Conservation (phyloP, 1,284 basidiomycete species). For the Rhodotorula sp. region DNA sequence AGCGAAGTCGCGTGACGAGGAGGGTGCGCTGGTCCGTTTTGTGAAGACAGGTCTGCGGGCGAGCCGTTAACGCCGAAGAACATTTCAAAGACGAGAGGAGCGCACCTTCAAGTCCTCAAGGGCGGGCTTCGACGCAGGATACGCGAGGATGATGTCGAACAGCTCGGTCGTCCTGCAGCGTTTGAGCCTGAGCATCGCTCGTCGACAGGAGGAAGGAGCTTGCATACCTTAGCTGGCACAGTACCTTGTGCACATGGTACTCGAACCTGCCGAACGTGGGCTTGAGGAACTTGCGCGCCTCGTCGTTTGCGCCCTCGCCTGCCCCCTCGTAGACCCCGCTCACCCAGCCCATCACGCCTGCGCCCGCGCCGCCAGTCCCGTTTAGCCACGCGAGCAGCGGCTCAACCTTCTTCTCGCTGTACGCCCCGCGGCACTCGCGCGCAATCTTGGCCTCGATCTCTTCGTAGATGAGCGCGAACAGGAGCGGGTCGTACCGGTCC, state of each 20-base stretch:
- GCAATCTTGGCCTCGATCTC: constrained; percentile 73
- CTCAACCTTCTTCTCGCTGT: constrained; percentile 67
- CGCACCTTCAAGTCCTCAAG: constrained; percentile 81
- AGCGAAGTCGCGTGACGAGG: constrained; percentile 56
- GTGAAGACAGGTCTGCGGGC: constrained; percentile 66
- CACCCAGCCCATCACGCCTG: constrained; percentile 53
- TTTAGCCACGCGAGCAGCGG: constrained; percentile 72
- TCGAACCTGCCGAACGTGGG: constrained; percentile 85
- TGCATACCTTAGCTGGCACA: constrained; percentile 75
- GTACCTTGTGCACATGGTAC: constrained; percentile 79
- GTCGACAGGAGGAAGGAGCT: background rate
- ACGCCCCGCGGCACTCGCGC: constrained; percentile 66
- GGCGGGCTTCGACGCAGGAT: constrained; percentile 81
- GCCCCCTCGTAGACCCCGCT: constrained; percentile 57
- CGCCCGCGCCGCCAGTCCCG: constrained; percentile 58
- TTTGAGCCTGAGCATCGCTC: background rate
- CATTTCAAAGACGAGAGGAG: background rate
- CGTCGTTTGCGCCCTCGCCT: constrained; percentile 46
- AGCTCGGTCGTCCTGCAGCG: constrained; percentile 73
- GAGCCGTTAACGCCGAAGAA: accelerated
- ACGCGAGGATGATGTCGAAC: constrained; percentile 94
- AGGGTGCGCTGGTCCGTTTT: constrained; percentile 74
- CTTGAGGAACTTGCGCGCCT: constrained; percentile 69
- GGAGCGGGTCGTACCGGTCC: constrained; percentile 79
- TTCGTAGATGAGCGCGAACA: constrained; percentile 79